Conservation (phyloP, 495 filamentous ascomycete species). For the Xylaria telfairii region DNA sequence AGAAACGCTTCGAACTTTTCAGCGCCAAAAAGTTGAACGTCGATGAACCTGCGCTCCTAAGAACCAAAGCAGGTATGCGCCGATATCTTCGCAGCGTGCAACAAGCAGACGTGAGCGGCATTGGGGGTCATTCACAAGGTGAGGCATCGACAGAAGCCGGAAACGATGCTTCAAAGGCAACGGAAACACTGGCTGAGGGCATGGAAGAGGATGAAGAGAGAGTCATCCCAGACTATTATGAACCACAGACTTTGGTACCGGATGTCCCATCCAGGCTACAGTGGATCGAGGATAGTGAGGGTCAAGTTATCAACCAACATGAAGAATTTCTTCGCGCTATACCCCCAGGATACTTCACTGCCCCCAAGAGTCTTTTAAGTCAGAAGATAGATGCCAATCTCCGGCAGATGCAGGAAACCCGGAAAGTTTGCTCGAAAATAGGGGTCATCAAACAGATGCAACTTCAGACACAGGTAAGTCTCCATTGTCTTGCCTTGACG, state of each 20-base stretch:
- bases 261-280: conserved; percentile 75
- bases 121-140: conserved; percentile 42
- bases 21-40: conserved; percentile 80
- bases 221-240: conserved; percentile 90
- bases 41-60: conserved; percentile 84
- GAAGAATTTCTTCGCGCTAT: conserved; percentile 81
- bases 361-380: conserved; percentile 79
- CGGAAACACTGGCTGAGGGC: conserved; percentile 85
- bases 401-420: conserved; percentile 93
- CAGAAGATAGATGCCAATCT: conserved; percentile 87
- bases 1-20: conserved; percentile 81
- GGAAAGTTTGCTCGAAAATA: conserved; percentile 95
- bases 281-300: conserved; percentile 87
- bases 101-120: conserved; percentile 56
- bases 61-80: conserved; percentile 70
- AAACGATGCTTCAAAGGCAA: conserved; percentile 50
- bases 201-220: conserved; percentile 85
- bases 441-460: conserved; percentile 99
- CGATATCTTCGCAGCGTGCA: conserved; percentile 79
- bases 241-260: conserved; percentile 82
- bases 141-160: conserved; percentile 51
- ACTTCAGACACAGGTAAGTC: conserved; percentile 85
- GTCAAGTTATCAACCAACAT: conserved; percentile 81
- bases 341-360: conserved; percentile 73
- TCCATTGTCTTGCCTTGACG: not conserved